Evolutionary conservation across 768 basidiomycete genomes (phyloP), one percentile per base, ranked within the genome.

Genomic region (Pisolithus microcarpus): DNA sequence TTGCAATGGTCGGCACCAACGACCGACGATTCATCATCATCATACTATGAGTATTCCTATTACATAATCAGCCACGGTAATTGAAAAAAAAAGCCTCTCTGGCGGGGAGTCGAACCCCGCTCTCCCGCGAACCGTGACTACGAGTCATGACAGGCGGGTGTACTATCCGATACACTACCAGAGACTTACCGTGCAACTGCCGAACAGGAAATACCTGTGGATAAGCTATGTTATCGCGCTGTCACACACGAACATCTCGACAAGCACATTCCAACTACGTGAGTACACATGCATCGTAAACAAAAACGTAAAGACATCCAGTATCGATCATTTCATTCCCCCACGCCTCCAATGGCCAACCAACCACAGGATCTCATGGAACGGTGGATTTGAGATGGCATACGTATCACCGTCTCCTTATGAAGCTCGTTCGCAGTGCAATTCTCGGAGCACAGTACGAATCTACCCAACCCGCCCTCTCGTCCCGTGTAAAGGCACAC

Each of bases 101-200:
- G 70, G 72, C 70, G 69, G 70, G 72, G 70, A 74, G 61, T 72
- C 70, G 70, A 72, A 72, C 70, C 71, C 70, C 62, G 69, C 66
- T 65, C 59, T 72, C 61, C 67, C 70, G 72, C 70, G 70, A 15
- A 24, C 7, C 16, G 2, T 0, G 19, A 15, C 28, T 30, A 21
- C 4, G 10, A n/a, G 46, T 49, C 10, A 13, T 73, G 72, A 73
- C 72, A 73, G 69, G 72, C 73, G 72, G 73, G 66, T 73, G 73
- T 73, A 73, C 72, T 73, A 71, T n/a, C 72, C 72, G 72, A 73
- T 73, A 73, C 73, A 72, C 71, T 73, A 73, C 71, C 72, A 71
- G 63, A 72, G 70, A 71, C 7, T 0, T 47, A n/a, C n/a, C n/a
- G n/a, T n/a, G n/a, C n/a, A n/a, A n/a, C n/a, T n/a, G n/a, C n/a